These are phyloP conservation scores for Geotrichum aggregatum DNA, from an alignment of 1,139 yeast species.

Conservation along the genomic window DNA sequence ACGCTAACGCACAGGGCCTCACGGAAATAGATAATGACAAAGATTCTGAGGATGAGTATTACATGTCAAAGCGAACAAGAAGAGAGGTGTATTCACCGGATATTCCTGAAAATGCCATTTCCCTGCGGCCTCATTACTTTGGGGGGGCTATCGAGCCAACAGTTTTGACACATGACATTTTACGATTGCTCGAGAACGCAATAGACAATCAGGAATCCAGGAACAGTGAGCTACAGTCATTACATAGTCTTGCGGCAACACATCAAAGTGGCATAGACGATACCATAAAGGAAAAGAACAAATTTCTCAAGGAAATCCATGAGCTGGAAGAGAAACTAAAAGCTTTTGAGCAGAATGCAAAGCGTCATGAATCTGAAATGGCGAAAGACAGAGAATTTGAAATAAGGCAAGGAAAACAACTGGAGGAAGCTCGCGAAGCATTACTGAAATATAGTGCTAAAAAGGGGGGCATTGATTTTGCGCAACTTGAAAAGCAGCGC, in stretches of 20 bases:
- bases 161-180: constrained; percentile 48
- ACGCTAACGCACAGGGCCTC: too few species aligned
- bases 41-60: constrained; percentile 39
- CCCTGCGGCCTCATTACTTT: constrained; percentile 15
- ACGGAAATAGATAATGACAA: constrained; percentile 36
- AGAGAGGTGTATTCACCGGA: constrained; percentile 43
- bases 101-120: constrained; percentile 17
- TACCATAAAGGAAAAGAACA: constrained; percentile 42
- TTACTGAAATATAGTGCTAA: constrained; percentile 24
- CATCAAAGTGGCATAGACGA: constrained; percentile 41
- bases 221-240: constrained; percentile 37
- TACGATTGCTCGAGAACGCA: constrained; percentile 38
- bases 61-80: constrained; percentile 60
- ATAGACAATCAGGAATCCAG: constrained; percentile 25
- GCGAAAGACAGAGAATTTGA: constrained; percentile 13
- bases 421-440: constrained; percentile 14
- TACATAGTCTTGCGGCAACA: constrained; percentile 33
- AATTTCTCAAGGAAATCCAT: constrained; percentile 33
- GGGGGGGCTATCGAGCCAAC: constrained; percentile 45
- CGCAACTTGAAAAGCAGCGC: constrained; percentile 36
- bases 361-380: constrained; percentile 26
- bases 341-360: constrained; percentile 32
- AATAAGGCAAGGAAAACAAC: constrained; percentile 15
- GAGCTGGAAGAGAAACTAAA: constrained; percentile 29
- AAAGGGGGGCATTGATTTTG: constrained; percentile 25